A percentile compares a stretch with the other conserved stretches of the same genome.
These are phyloP conservation scores for Irpex sp. DNA, from an alignment of 1,284 basidiomycete genomes.

Conservation along the genomic window DNA sequence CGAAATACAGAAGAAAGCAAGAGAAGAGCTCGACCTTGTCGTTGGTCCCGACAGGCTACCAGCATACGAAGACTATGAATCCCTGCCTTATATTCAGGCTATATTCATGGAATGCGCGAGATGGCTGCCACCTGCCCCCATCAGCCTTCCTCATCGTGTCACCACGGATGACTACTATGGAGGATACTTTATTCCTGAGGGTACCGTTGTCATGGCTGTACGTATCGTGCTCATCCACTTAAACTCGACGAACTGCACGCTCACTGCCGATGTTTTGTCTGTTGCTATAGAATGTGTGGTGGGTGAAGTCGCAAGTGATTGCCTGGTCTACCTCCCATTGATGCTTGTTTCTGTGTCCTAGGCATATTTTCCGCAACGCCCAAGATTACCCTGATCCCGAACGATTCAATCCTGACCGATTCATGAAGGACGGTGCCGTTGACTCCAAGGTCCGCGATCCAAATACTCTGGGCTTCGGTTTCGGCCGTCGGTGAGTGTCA, in stretches of 20 bases:
- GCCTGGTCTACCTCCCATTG: too few species aligned
- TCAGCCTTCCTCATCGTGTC: neutral
- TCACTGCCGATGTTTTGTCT: too few species aligned
- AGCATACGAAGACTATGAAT: neutral
- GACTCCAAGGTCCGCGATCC: conserved; percentile 9
- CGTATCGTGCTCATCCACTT: neutral
- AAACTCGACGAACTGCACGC: too few species aligned
- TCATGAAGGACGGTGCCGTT: neutral
- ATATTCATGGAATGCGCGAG: neutral
- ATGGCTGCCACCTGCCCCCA: neutral
- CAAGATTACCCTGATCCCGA: neutral
- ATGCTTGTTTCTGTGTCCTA: neutral
- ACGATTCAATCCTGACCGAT: neutral
- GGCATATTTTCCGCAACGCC: neutral
- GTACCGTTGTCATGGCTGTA: neutral
- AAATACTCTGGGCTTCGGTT: conserved; percentile 16
- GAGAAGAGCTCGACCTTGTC: conserved; percentile 4
- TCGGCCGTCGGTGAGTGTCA: conserved; percentile 20
- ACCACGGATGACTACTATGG: neutral
- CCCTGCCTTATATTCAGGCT: neutral
- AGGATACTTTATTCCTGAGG: conserved; percentile 1
- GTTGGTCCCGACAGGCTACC: conserved; percentile 4
- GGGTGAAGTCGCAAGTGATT: too few species aligned
- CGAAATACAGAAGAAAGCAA: conserved; percentile 2
- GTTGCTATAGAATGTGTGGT: too few species aligned